A percentile compares a stretch with the other conserved stretches of the same genome.
These are phyloP conservation scores for Neoboletus magnificus DNA, from an alignment of 768 basidiomycete species.

Conservation along the genomic window DNA sequence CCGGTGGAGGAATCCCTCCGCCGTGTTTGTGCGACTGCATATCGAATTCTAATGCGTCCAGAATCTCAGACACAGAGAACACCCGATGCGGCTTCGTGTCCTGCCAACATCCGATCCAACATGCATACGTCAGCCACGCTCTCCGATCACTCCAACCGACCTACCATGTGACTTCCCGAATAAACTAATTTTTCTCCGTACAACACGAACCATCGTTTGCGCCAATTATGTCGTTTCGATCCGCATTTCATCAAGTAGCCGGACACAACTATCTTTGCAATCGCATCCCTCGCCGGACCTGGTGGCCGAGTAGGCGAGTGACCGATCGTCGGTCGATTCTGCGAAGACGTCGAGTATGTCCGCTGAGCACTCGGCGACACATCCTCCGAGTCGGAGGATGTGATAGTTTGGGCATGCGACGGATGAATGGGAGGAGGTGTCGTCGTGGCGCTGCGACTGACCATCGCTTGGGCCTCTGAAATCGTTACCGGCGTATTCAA, in stretches of 20 bases:
- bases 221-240: conserved; percentile 89
- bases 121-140: conserved; percentile 5
- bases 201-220: conserved; percentile 97
- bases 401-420: conserved; percentile 47
- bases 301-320: conserved; percentile 44
- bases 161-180: conserved; percentile 91
- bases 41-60: conserved; percentile 91
- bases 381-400: conserved; percentile 81
- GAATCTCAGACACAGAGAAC: conserved; percentile 78
- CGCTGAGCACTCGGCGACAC: conserved; percentile 47
- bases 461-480: conserved; percentile 33
- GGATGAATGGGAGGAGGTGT: conserved; percentile 47
- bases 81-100: conserved; percentile 86
- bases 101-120: conserved; percentile 40
- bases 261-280: conserved; percentile 71
- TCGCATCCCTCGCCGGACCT: conserved; percentile 46
- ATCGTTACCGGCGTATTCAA: conserved; percentile 52
- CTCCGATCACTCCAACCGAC: conserved; percentile 28
- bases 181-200: conserved; percentile 86
- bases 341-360: conserved; percentile 44
- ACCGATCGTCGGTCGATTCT: conserved; percentile 38
- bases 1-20: conserved; percentile 30
- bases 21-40: conserved; percentile 53
- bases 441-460: conserved; percentile 33
- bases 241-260: conserved; percentile 98